Conservation (phyloP, 352 stramenopile species). For the Phytophthora multivora region DNA sequence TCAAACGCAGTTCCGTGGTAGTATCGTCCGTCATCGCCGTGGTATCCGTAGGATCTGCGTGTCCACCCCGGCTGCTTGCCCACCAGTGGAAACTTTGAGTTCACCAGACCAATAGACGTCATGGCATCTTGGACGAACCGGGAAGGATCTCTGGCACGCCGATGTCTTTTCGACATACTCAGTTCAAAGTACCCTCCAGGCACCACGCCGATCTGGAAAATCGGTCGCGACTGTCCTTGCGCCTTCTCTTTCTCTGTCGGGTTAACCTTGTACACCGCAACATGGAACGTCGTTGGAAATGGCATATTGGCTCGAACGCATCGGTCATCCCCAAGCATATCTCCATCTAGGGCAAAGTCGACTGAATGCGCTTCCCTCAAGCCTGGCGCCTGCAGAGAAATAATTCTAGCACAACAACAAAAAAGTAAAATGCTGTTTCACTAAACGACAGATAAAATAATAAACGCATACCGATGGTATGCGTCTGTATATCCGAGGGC, state of each 20-base stretch:
- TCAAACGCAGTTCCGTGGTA: slow-evolving; percentile 54
- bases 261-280: slow-evolving; percentile 54
- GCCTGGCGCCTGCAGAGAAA: slow-evolving; percentile 31
- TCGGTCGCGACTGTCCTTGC: slow-evolving; percentile 10
- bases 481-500: slow-evolving; percentile 42
- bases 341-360: slow-evolving; percentile 61
- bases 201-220: slow-evolving; percentile 58
- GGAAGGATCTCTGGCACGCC: slow-evolving; percentile 9
- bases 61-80: slow-evolving; percentile 79
- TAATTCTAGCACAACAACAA: slow-evolving; percentile 31
- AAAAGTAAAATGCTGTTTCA: not conserved
- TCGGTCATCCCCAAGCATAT: slow-evolving; percentile 61
- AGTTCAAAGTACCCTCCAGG: slow-evolving; percentile 81
- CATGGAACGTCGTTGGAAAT: slow-evolving; percentile 61
- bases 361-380: slow-evolving; percentile 28
- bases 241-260: slow-evolving; percentile 19
- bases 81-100: slow-evolving; percentile 56
- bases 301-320: slow-evolving; percentile 72
- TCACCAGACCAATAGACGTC: slow-evolving; percentile 69
- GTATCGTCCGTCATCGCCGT: slow-evolving; percentile 78
- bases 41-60: slow-evolving; percentile 67
- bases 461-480: slow-evolving; percentile 50
- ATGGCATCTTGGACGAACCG: slow-evolving; percentile 39
- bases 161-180: slow-evolving; percentile 44
- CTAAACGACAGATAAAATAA: not conserved